phyloP scores from a whole-genome alignment of 371 early-diverging fungal species.

The Mycotypha africana region DNA sequence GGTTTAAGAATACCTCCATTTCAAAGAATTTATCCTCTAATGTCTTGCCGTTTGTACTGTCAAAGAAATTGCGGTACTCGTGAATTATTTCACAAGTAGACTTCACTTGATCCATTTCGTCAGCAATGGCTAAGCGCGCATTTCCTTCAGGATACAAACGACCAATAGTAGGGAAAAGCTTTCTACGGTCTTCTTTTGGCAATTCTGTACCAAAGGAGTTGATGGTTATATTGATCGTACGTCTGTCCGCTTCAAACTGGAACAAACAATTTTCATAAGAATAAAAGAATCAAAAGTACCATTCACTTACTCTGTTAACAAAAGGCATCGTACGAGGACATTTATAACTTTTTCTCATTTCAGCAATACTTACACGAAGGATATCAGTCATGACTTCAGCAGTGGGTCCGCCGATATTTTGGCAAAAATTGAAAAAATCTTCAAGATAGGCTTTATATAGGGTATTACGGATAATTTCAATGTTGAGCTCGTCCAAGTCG shows the following conservation, averaged over 20 bases:
- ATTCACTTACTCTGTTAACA: too few species aligned
- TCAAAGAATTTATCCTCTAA: conserved; percentile 96
- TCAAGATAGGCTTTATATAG: conserved; percentile 97
- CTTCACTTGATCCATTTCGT: conserved; percentile 94
- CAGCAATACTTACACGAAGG: conserved; percentile 61
- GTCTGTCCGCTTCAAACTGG: conserved; percentile 96
- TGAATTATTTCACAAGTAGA: conserved; percentile 74
- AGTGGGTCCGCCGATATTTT: conserved; percentile 79
- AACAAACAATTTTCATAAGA: too few species aligned
- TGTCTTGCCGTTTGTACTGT: conserved; percentile 49
- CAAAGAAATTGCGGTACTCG: conserved; percentile 76
- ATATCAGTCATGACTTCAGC: conserved; percentile 94
- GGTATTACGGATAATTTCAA: conserved; percentile 98
- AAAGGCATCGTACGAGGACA: too few species aligned
- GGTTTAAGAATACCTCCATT: conserved; percentile 90
- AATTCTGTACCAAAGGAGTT: conserved; percentile 97
- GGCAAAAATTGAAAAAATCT: conserved; percentile 93
- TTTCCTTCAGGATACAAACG: conserved; percentile 90
- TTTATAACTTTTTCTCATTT: too few species aligned
- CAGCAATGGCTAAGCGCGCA: conserved; percentile 77
- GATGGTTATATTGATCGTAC: conserved; percentile 96
- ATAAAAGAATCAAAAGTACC: too few species aligned
- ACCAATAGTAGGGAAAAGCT: conserved; percentile 90
- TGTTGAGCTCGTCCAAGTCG: conserved; percentile 97
- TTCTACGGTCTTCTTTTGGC: conserved; percentile 91